Evolutionary conservation across 1,284 basidiomycete species (phyloP).

Genomic region (Xanthoconium separans): DNA sequence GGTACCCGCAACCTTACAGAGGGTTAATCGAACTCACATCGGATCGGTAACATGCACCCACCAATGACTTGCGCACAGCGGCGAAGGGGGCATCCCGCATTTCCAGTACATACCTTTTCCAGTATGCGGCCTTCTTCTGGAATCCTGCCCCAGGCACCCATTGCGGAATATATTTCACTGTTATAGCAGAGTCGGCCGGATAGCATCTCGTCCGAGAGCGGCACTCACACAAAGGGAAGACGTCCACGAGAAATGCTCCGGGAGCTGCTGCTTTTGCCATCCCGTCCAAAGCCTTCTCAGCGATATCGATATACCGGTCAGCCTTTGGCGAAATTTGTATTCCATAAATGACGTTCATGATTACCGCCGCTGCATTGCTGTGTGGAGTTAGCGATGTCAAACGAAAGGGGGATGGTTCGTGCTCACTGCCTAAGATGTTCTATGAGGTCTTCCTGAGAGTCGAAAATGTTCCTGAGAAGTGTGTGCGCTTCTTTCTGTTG

Average conservation of each 20-base stretch:
- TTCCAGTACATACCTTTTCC: conserved; percentile 31
- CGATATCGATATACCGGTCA: conserved; percentile 38
- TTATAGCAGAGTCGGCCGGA: conserved; percentile 8
- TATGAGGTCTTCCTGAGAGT: conserved; percentile 37
- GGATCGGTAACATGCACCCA: conserved; percentile 8
- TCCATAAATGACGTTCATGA: conserved; percentile 40
- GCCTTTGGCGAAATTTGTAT: conserved; percentile 34
- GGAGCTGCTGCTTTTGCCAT: conserved; percentile 38
- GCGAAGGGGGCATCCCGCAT: conserved; percentile 32
- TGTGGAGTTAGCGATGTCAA: conserved; percentile 1
- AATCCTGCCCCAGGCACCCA: conserved; percentile 37
- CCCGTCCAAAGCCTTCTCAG: conserved; percentile 37
- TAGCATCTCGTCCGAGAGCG: neutral
- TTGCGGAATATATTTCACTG: conserved; percentile 30
- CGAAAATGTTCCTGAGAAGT: conserved; percentile 39
- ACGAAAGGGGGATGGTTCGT: neutral
- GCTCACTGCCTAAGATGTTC: conserved; percentile 46
- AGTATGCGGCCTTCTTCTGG: conserved; percentile 29
- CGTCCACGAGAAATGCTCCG: conserved; percentile 38
- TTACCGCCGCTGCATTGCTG: conserved; percentile 42
- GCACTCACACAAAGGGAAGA: conserved; percentile 33
- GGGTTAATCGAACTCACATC: conserved; percentile 2
- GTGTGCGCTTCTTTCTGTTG: conserved; percentile 40
- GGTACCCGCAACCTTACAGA: conserved; percentile 24
- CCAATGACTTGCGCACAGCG: conserved; percentile 27